Evolutionary conservation across 176 grass and related monocot genomes (phyloP).

Genomic region (Neostapfia colusana): DNA sequence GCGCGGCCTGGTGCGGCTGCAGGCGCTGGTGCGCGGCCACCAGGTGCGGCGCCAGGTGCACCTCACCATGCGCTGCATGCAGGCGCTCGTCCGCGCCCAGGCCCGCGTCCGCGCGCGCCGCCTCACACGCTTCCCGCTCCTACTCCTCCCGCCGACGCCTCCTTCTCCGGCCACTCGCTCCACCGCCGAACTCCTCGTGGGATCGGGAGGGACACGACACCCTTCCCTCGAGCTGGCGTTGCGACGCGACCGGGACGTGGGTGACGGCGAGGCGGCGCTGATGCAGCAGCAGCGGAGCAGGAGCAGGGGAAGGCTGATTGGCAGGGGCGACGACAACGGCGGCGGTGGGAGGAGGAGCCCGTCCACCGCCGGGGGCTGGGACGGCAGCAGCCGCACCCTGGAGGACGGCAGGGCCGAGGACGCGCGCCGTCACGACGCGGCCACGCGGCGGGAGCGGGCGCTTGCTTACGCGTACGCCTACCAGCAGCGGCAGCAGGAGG

Average conservation of each 20-base stretch:
- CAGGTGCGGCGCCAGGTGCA: conserved; percentile 79
- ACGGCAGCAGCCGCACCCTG: conserved; percentile 53
- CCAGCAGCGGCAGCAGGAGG: conserved; percentile 43
- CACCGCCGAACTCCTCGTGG: not conserved
- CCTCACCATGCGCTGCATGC: conserved; percentile 78
- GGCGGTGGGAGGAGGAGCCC: conserved; percentile 24
- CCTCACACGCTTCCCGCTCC: conserved; percentile 26
- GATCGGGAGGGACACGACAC: not conserved
- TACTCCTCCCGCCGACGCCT: not conserved
- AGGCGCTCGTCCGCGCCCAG: conserved; percentile 75
- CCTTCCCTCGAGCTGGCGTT: not conserved
- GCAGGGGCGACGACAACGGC: not conserved
- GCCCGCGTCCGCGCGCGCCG: conserved; percentile 66
- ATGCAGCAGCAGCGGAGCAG: conserved; percentile 11
- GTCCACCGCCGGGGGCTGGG: conserved; percentile 35
- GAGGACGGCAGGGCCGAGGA: conserved; percentile 36
- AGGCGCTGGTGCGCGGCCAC: conserved; percentile 78
- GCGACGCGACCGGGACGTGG: not conserved
- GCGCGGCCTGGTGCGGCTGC: conserved; percentile 69
- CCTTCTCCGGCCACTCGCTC: not conserved
- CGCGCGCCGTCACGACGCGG: conserved; percentile 52
- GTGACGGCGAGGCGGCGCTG: conserved; percentile 17
- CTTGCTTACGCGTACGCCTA: conserved; percentile 67
- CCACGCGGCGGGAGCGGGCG: conserved; percentile 57
- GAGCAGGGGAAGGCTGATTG: not conserved